Evolutionary conservation across 2,329 filamentous ascomycete genomes (phyloP), one percentile per base, ranked within the genome.

Genomic region (Colletotrichum abscissum): DNA sequence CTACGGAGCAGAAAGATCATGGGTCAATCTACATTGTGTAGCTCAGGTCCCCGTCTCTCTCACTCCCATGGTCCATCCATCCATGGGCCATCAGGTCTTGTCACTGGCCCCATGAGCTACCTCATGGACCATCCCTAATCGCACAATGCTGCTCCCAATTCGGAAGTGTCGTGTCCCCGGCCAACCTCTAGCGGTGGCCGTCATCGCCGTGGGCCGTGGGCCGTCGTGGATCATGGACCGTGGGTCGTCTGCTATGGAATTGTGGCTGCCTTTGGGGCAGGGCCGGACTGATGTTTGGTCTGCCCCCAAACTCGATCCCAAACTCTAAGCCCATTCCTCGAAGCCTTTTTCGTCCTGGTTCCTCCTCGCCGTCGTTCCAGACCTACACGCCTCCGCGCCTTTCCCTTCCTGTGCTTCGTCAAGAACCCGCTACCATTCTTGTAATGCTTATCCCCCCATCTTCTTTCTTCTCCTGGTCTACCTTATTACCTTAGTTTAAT

Each of bases 311-410:
- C 22, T 28, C 30, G 38, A 24, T 26, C 56, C 46, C 54, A 46
- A 60, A 55, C 14, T 67, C 49, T 46, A 54, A 6, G 59, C 38
- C 56, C 56, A 55, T 71, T 55, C 68, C 63, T 35, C 22, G 38
- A 42, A 42, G 38, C 38, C 38, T 19, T 42, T 42, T 42, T 60
- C n/a, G 63, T 55, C 63, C 35, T 71, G 55, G 63, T 55, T 56
- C 42, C 22, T n/a, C 24, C 16, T 63, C 46, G n/a, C 42, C 28
- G n/a, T 38, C 26, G n/a, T 60, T 55, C 46, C 60, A 54, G 60
- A n/a, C 33, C 49, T 38, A 19, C 11, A 12, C n/a, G 8, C 49
- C 49, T 55, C 24, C 19, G 7, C n/a, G 14, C 62, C 14, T 56
- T 62, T 22, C 30, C 46, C 14, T 49, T 38, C 28, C 54, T 42